Evolutionary conservation across 345 rosid species (phyloP), one percentile per base, ranked within the genome.

Genomic region (Cardiospermum halicacabum): DNA sequence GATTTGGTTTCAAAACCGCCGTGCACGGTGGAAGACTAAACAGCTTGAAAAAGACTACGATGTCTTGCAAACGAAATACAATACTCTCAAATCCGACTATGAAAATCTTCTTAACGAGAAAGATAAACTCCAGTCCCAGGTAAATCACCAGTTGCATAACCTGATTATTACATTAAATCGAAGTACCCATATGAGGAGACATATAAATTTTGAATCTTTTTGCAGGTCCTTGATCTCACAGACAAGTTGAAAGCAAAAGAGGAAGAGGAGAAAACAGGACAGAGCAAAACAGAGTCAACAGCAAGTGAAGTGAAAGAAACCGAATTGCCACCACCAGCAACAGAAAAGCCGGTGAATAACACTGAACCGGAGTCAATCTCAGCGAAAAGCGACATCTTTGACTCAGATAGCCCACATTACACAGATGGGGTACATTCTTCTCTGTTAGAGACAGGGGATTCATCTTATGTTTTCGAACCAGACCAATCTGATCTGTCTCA

Each of bases 1-100:
- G 0, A 82, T 87, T 11, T 87, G 92, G 92, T 84, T 87, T 53
- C 84, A 84, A 68, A 87, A 82, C 71, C 82, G 89, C 26, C 77
- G 89, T 16, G 92, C 92, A n/a, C 74, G 82, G 12, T 83, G 70
- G 82, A 82, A 76, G 74, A 76, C 82, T 18, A 85, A 85, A 66
- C 85, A 74, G 58, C 72, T 85, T 8, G 90, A 86, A 69, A 82
- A 73, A 72, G 92, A 84, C n/a, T 82, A 78, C 19, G 85, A 73
- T 2, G 62, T 62, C 12, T 66, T 86, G 64, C 85, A 77, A 66
- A 65, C 72, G 36, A 77, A 74, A 70, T 86, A 68, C 27, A 72
- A 78, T 57, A 72, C 47, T 51, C 92, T 86, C 28, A 72, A 79
- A 65, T 62, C 72, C 27, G 85, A 86, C 18, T 86, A 68, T 48